Conservation (phyloP, 495 filamentous ascomycete genomes). For the Aspergillus diversus region DNA sequence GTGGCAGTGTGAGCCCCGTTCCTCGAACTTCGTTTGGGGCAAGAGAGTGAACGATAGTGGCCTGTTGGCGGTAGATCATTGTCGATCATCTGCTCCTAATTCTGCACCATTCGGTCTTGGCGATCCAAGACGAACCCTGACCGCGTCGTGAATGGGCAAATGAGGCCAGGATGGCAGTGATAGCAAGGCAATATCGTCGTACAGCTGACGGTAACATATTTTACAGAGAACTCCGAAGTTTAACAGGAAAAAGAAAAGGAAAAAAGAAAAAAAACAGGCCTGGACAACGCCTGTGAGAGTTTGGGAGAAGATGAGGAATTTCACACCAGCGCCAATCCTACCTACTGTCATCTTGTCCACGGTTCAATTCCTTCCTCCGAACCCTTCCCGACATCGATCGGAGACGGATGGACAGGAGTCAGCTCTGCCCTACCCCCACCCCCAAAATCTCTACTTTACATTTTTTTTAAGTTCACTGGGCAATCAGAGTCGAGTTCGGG, state of each 20-base stretch:
- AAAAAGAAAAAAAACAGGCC: slow-evolving; percentile 2
- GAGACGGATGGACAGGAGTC: background rate
- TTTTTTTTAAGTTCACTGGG: background rate
- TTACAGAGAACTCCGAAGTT: background rate
- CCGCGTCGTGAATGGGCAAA: slow-evolving; percentile 3
- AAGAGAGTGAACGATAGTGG: slow-evolving; percentile 3
- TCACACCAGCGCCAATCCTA: too few species aligned
- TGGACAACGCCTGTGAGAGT: background rate
- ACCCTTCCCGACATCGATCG: background rate
- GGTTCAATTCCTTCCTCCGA: background rate
- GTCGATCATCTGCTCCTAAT: slow-evolving; percentile 29
- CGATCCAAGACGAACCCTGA: slow-evolving; percentile 13
- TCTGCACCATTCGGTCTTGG: slow-evolving; percentile 24
- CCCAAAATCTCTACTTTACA: background rate
- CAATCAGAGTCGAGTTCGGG: background rate
- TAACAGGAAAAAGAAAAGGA: background rate
- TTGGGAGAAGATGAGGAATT: background rate
- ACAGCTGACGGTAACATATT: background rate
- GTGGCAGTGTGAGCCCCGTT: background rate
- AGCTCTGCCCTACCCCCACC: background rate
- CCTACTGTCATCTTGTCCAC: background rate
- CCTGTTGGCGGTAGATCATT: slow-evolving; percentile 25
- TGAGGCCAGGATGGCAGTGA: background rate
- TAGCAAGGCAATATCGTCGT: background rate
- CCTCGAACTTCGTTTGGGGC: slow-evolving; percentile 15